Percentiles rank a stretch among this genome's conserved stretches.
Conservation (phyloP, 208 protist genomes). For the Trypanosoma congolense region DNA sequence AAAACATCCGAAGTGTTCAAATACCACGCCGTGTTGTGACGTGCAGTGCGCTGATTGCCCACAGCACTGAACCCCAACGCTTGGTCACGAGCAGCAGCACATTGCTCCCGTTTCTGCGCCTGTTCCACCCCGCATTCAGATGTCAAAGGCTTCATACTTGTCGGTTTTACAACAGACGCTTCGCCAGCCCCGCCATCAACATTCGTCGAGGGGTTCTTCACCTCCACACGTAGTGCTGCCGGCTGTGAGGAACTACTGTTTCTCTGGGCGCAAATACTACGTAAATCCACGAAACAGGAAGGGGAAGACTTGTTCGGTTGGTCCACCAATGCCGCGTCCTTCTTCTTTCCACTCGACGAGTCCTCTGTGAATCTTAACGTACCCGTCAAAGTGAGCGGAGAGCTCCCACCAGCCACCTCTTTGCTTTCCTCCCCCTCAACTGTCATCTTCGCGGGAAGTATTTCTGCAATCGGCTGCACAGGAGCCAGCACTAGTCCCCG, state of each 20-base stretch:
- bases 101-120: no score
- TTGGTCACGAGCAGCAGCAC: neutral
- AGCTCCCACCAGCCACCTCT: neutral
- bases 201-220: neutral
- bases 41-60: neutral
- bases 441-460: neutral
- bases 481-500: no score
- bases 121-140: no score
- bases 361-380: neutral
- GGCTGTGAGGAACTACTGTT: neutral
- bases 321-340: neutral
- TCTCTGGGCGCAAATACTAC: neutral
- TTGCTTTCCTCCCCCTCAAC: neutral
- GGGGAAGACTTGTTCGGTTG: neutral
- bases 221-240: neutral
- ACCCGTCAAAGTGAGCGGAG: neutral
- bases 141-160: no score
- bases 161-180: no score
- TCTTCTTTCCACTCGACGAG: neutral
- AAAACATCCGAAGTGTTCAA: slow-evolving; percentile 24
- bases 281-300: neutral
- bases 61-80: neutral
- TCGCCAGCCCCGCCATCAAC: neutral
- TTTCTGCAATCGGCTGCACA: neutral
- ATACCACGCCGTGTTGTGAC: slow-evolving; percentile 18